Evolutionary conservation across 106 monocot genomes (phyloP), one percentile per base, ranked within the genome.

Genomic region (Triglochin maritima): DNA sequence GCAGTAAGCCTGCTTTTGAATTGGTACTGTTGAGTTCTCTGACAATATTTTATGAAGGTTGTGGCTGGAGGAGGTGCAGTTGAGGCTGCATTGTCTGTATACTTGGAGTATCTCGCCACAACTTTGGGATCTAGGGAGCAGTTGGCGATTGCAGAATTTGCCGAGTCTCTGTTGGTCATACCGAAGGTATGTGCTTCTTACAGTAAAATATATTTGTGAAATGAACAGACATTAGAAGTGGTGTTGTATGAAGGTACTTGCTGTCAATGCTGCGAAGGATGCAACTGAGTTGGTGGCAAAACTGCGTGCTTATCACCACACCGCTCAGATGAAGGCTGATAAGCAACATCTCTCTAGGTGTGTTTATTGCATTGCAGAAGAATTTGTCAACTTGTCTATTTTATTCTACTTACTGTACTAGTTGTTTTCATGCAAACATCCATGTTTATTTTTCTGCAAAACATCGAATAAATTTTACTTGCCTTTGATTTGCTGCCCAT

Each of bases 231-330:
- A 3, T 54, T 44, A 46, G 64, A 4, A 44, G 65, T 68, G 9
- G 43, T 11, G 12, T 61, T 71, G 46, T 6, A 29, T 66, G 17
- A 69, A 98, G 96, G 96, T 98, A 43, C 88, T 98, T 59, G 47
- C 96, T 71, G 96, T 98, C 2, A 98, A 98, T 80, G 96, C 96
- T 77, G 96, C 96, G 47, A 98, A 91, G 67, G 96, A 98, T 80
- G 85, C 96, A 17, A 98, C 91, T 4, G 96, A 98, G 45, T 71
- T 98, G 46, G 96, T 98, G 58, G 91, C 96, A 57, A 91, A 91
- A 76, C 88, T 98, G 14, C 71, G 96, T 44, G 90, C 96, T 42
- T 98, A 91, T 77, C 96, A 98, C 67, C 83, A 94, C 68, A 80
- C 94, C 67, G 86, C 94, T 46, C 94, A 94, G 75, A 88, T 80